These are phyloP conservation scores for Acer campestre DNA, from an alignment of 345 rosid genomes.

Conservation along the genomic window DNA sequence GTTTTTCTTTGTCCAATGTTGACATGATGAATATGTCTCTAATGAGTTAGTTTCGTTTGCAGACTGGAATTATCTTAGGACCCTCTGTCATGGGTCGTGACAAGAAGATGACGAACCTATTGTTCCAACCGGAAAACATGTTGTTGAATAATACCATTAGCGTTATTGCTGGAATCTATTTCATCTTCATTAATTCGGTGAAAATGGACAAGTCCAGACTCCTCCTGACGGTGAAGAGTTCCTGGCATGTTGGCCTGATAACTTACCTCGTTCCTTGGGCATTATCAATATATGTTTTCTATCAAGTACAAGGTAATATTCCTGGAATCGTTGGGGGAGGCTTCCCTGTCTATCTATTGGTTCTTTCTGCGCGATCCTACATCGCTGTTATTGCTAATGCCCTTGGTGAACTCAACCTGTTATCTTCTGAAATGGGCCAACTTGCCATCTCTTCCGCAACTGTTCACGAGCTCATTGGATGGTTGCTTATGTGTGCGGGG, in stretches of 20 bases:
- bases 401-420: conserved; percentile 33
- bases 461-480: conserved; percentile 1
- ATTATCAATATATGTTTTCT: neutral
- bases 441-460: conserved; percentile 31
- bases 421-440: conserved; percentile 36
- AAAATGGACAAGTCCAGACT: conserved; percentile 24
- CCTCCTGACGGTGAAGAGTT: neutral
- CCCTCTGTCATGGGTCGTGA: conserved; percentile 24
- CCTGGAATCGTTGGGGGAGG: neutral
- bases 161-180: conserved; percentile 3
- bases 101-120: neutral
- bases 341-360: neutral
- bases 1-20: neutral
- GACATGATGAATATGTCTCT: too few species aligned
- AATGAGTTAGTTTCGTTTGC: neutral
- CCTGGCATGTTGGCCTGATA: conserved; percentile 16
- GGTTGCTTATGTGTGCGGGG: neutral
- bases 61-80: conserved; percentile 32
- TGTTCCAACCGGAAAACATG: conserved; percentile 13
- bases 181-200: conserved; percentile 26
- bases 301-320: neutral
- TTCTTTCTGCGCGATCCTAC: neutral
- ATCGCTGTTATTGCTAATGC: conserved; percentile 21
- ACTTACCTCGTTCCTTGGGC: conserved; percentile 6
- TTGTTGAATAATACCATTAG: neutral